Conservation (phyloP, 1,139 yeast genomes). For the Yamadazyma pseudoaaseri region DNA sequence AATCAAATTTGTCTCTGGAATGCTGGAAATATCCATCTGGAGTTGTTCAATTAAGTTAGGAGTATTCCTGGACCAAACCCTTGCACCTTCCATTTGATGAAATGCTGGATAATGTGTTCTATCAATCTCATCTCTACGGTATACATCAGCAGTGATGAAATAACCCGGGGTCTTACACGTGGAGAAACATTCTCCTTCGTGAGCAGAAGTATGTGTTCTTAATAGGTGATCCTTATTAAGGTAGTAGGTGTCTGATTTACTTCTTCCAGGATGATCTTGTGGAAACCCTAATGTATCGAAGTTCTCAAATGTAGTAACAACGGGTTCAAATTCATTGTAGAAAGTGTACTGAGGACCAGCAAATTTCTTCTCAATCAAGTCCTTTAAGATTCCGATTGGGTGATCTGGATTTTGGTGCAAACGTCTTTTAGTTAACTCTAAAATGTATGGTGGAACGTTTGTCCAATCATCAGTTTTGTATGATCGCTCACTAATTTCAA, state of each 20-base stretch:
- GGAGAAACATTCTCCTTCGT: constrained; percentile 82
- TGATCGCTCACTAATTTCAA: constrained; percentile 48
- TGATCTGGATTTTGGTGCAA: constrained; percentile 74
- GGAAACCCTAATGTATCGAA: constrained; percentile 94
- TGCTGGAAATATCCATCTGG: constrained; percentile 55
- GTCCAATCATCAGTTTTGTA: constrained; percentile 78
- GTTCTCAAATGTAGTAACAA: constrained; percentile 77
- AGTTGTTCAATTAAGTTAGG: constrained; percentile 43
- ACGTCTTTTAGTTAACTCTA: constrained; percentile 66
- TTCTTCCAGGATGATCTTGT: constrained; percentile 88
- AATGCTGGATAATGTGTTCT: constrained; percentile 96
- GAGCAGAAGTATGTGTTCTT: constrained; percentile 96
- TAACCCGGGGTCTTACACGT: constrained; percentile 76
- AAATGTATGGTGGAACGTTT: constrained; percentile 75
- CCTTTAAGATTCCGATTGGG: constrained; percentile 85
- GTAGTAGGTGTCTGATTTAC: constrained; percentile 90
- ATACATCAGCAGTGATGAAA: constrained; percentile 92
- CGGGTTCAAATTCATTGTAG: constrained; percentile 80
- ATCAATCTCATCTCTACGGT: constrained; percentile 93
- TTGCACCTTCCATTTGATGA: constrained; percentile 97
- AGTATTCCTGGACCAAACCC: constrained; percentile 66
- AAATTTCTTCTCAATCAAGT: constrained; percentile 69
- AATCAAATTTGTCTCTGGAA: constrained; percentile 67
- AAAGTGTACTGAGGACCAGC: constrained; percentile 70
- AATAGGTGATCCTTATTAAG: constrained; percentile 68